Percentiles rank a stretch among this genome's conserved stretches.
phyloP scores from a whole-genome alignment of 305 asterid genomes.

The Andrographis paniculata region DNA sequence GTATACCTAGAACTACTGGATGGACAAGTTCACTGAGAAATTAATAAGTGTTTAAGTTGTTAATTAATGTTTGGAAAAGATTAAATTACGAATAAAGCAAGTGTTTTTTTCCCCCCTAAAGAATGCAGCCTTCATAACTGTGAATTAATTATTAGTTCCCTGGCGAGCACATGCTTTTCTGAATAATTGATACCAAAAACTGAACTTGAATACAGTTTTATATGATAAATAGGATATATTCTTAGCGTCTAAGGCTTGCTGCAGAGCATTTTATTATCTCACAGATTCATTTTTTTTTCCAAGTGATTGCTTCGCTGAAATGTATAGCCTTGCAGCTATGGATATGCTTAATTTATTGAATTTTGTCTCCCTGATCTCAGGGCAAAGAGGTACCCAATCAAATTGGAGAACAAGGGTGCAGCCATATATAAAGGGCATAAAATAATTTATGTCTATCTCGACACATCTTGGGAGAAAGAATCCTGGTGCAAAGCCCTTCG shows the following conservation, averaged over 20 bases:
- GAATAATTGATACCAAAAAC: neutral
- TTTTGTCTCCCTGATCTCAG: conserved; percentile 39
- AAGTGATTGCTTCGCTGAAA: neutral
- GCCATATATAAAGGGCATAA: conserved; percentile 61
- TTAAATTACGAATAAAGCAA: too few species aligned
- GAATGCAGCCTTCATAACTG: neutral
- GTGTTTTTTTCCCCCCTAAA: neutral
- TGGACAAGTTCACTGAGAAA: too few species aligned
- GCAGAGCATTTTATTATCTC: too few species aligned
- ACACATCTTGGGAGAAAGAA: conserved; percentile 96
- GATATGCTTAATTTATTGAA: neutral
- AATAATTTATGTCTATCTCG: conserved; percentile 59
- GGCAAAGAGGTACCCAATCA: conserved; percentile 88
- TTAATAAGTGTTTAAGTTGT: too few species aligned
- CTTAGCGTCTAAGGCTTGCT: too few species aligned
- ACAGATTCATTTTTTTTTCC: too few species aligned
- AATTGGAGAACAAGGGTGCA: conserved; percentile 64
- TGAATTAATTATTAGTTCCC: neutral
- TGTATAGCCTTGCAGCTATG: neutral
- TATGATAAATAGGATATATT: too few species aligned
- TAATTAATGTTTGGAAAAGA: too few species aligned
- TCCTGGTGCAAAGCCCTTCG: conserved; percentile 97
- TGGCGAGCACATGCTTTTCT: neutral
- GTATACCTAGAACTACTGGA: too few species aligned
- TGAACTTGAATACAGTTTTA: too few species aligned